A percentile compares a stretch with the other conserved stretches of the same genome.
These are phyloP conservation scores for Hanseniaspora pseudoguilliermondii DNA, from an alignment of 805 yeast species.

Conservation along the genomic window DNA sequence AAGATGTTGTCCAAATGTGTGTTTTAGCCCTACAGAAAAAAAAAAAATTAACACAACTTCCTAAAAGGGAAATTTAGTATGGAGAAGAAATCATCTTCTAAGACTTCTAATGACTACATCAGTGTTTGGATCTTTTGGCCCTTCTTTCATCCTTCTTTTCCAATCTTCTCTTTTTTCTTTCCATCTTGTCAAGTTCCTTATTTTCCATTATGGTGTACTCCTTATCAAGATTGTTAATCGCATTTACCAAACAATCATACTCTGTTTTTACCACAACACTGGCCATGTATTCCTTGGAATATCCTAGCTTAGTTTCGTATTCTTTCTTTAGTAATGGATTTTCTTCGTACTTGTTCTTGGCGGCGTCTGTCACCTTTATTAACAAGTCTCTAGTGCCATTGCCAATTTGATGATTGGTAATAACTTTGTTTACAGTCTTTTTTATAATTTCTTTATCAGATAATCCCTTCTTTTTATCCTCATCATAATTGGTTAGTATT, in stretches of 20 bases:
- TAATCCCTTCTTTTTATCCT: conserved; percentile 20
- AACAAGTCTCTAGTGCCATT: conserved; percentile 30
- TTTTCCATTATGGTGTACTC: neutral
- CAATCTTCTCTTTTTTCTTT: conserved; percentile 6
- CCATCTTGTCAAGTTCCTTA: neutral
- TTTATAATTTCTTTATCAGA: conserved; percentile 17
- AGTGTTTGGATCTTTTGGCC: neutral
- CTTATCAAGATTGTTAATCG: conserved; percentile 23
- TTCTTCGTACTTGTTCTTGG: conserved; percentile 39
- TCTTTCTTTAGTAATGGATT: conserved; percentile 21
- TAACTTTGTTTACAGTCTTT: conserved; percentile 35
- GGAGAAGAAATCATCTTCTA: neutral
- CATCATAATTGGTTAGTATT: conserved; percentile 25
- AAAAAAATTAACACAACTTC: neutral
- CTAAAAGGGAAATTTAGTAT: neutral
- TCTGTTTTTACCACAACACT: conserved; percentile 46
- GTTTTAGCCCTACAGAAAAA: too few species aligned
- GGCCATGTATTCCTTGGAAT: conserved; percentile 35
- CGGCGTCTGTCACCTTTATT: conserved; percentile 21
- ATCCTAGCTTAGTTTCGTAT: conserved; percentile 16
- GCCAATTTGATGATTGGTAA: conserved; percentile 45
- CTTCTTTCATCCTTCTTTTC: conserved; percentile 4
- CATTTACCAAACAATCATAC: conserved; percentile 34
- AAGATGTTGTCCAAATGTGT: neutral
- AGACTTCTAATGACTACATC: too few species aligned